Conservation (phyloP, 1,284 basidiomycete genomes). For the Cerrena zonata region DNA sequence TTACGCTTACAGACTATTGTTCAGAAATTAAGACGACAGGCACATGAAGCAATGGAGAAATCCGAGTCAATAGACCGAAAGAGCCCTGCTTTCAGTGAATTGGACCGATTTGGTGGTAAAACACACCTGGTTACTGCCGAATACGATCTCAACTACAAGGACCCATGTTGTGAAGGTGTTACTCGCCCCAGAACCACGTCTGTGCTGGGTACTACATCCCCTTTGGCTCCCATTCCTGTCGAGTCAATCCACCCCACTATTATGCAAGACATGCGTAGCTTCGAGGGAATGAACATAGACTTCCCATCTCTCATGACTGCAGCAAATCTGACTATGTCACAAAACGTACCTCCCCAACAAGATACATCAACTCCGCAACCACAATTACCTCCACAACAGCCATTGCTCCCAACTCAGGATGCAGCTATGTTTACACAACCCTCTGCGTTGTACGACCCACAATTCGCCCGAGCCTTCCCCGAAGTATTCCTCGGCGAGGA, state of each 20-base stretch:
- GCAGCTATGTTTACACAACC: not conserved
- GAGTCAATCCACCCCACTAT: constrained; percentile 37
- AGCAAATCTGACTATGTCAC: not conserved
- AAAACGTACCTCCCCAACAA: constrained; percentile 1
- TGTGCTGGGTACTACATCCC: not conserved
- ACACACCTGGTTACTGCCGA: constrained; percentile 39
- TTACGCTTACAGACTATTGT: constrained; percentile 45
- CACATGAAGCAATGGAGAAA: constrained; percentile 42
- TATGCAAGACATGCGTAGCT: constrained; percentile 38
- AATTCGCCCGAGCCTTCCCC: constrained; percentile 1
- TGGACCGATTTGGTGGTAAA: constrained; percentile 59
- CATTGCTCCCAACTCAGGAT: not conserved
- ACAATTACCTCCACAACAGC: not conserved
- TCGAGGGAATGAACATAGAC: constrained; percentile 20
- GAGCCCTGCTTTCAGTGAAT: constrained; percentile 36
- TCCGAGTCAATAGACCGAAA: constrained; percentile 22
- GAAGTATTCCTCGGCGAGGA: constrained; percentile 4
- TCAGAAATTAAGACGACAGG: constrained; percentile 45
- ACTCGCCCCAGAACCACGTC: constrained; percentile 2
- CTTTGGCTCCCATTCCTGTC: constrained; percentile 12
- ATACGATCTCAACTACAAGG: not conserved
- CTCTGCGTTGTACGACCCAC: not conserved
- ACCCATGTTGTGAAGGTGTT: too few relatives aligned
- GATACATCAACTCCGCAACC: not conserved
- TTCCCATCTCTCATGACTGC: not conserved